These are phyloP conservation scores for Austroboletus olivaceoglutinosus DNA, from an alignment of 1,284 basidiomycete genomes.

Conservation along the genomic window DNA sequence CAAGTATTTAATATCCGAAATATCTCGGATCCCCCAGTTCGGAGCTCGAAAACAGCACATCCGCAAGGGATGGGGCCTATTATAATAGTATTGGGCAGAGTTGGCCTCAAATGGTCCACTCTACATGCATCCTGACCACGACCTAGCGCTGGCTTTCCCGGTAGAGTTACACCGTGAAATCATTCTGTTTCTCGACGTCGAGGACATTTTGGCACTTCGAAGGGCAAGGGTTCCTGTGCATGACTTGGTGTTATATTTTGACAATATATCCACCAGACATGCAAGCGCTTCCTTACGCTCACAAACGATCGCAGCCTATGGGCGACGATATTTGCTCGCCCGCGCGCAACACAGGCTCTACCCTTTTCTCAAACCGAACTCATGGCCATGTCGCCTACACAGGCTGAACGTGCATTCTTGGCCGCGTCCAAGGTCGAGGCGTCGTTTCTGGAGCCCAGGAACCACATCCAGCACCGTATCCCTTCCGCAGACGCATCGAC, in stretches of 20 bases:
- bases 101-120: too few species aligned
- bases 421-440: constrained; percentile 15
- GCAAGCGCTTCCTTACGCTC: constrained; percentile 13
- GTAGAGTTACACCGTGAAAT: constrained; percentile 18
- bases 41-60: too few species aligned
- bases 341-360: constrained; percentile 14
- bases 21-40: too few species aligned
- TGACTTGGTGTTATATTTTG: background rate
- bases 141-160: constrained; percentile 10
- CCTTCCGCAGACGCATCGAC: background rate
- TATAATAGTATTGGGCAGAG: too few species aligned
- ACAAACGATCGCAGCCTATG: constrained; percentile 14
- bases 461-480: background rate
- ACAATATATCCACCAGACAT: constrained; percentile 11
- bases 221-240: constrained; percentile 5
- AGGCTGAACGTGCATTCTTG: constrained; percentile 9
- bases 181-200: constrained; percentile 14
- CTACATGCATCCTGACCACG: background rate
- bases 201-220: constrained; percentile 17
- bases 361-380: constrained; percentile 20
- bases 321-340: constrained; percentile 7
- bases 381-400: constrained; percentile 3
- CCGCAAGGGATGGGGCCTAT: too few species aligned
- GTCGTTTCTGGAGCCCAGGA: constrained; percentile 13
- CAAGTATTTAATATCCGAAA: too few species aligned